A percentile compares a stretch with the other conserved stretches of the same genome.
Evolutionary conservation across 1,284 basidiomycete species (phyloP).

Genomic region (Fomitiporia mediterranea): DNA sequence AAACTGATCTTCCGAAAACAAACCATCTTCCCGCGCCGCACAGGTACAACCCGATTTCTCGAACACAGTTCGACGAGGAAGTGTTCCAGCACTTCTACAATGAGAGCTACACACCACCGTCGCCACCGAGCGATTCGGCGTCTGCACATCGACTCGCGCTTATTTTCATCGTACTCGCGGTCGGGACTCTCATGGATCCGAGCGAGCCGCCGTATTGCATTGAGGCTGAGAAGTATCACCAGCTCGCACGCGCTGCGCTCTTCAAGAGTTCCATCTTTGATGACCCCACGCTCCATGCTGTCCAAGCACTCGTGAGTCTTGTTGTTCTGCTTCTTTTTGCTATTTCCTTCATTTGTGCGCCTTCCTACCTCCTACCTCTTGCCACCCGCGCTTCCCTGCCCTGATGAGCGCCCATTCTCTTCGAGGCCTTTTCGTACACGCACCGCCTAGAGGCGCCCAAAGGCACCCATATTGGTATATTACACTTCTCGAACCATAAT

Average conservation of each 20-base stretch:
- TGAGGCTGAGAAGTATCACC: constrained; percentile 76
- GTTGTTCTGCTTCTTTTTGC: constrained; percentile 1
- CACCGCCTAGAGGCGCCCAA: no score
- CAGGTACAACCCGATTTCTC: constrained; percentile 71
- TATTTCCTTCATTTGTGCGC: background rate
- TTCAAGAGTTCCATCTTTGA: constrained; percentile 70
- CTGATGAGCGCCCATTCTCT: background rate
- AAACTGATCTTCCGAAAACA: background rate
- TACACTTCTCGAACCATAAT: no score
- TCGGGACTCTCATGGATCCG: constrained; percentile 68
- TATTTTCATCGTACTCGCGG: constrained; percentile 71
- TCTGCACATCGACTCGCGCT: constrained; percentile 64
- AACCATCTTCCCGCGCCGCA: background rate
- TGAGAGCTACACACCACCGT: constrained; percentile 9
- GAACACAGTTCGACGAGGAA: constrained; percentile 61
- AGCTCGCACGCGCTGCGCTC: constrained; percentile 65
- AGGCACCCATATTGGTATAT: no score
- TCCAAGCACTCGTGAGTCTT: constrained; percentile 60
- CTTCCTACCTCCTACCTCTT: background rate
- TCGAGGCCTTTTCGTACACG: background rate
- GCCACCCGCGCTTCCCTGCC: no score
- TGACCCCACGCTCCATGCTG: constrained; percentile 65
- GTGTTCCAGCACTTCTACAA: constrained; percentile 61
- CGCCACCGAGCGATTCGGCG: constrained; percentile 45
- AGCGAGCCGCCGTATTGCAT: constrained; percentile 59